Evolutionary conservation across 768 basidiomycete species (phyloP), one percentile per base, ranked within the genome.

Genomic region (Tremella mesenterica): DNA sequence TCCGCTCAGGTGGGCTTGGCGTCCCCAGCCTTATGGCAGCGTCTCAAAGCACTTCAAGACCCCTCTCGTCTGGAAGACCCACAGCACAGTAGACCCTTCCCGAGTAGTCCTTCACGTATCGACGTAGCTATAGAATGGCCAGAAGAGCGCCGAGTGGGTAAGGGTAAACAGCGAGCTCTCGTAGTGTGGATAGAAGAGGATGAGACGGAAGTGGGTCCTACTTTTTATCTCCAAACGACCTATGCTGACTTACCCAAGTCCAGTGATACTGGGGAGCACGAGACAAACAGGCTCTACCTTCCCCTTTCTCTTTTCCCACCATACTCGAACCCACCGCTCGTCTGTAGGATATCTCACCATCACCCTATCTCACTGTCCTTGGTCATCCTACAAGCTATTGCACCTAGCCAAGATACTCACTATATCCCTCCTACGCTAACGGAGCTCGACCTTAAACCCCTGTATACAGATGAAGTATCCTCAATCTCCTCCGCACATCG

Each of bases 311-410:
- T 65, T 4, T 21, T 64, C 14, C 67, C 67, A 7, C 7, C 52
- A 18, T 62, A 44, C 34, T 39, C 56, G 4, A 26, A 50, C 18
- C 49, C 56, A 3, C 55, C 62, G 2, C 25, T 64, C 2, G 8
- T 23, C 2, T 60, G 41, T 10, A 1, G 20, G 4, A n/a, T 68
- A 2, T 47, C 57, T 34, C 47, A 39, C 0, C 64, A 65, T 26
- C 14, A 48, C 26, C 67, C 67, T 2, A 52, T 69, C 18, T 31
- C 29, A 12, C 53, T 69, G 9, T 38, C 56, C 2, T 48, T 61
- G 0, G 56, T 45, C 1, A 52, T 69, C 27, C 48, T 69, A 0
- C 67, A 69, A 38, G 58, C 59, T 21, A 49, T 65, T 1, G 20
- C 38, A n/a, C 48, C 20, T 21, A 13, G 23, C 1, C 27, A 38